These are phyloP conservation scores for Venturia oleaginea DNA, from an alignment of 2,329 filamentous ascomycete species.

Conservation along the genomic window DNA sequence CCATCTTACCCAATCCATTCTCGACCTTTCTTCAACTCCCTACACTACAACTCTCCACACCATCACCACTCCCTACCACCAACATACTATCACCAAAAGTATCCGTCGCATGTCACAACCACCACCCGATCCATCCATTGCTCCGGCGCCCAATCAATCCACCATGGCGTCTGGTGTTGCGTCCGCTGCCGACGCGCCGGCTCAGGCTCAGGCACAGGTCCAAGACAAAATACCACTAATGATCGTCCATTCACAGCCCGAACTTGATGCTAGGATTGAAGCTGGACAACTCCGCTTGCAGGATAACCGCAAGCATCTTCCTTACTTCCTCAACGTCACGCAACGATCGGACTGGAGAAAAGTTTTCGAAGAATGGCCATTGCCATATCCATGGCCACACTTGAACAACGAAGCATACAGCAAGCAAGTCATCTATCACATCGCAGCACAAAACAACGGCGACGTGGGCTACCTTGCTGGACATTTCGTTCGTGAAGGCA, in stretches of 20 bases:
- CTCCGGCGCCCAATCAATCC: not conserved
- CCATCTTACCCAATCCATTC: not conserved
- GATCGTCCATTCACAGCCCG: not conserved
- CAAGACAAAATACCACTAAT: not conserved
- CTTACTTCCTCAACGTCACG: not conserved
- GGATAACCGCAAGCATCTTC: not conserved
- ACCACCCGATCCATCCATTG: not conserved
- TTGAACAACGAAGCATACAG: not conserved
- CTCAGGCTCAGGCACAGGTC: not conserved
- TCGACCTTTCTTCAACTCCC: not conserved
- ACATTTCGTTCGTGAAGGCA: not conserved
- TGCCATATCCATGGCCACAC: not conserved
- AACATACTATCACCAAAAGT: not conserved
- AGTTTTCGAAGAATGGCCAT: not conserved
- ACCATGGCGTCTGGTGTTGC: constrained; percentile 2
- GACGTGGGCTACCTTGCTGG: not conserved
- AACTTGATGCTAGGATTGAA: not conserved
- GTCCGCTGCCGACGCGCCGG: not conserved
- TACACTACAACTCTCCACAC: not conserved
- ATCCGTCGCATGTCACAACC: not conserved
- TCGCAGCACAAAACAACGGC: not conserved
- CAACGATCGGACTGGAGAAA: not conserved
- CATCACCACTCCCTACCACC: not conserved
- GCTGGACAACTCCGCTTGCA: not conserved
- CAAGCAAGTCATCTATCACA: not conserved